Base-by-base conservation (phyloP, 2,329 filamentous ascomycete genomes). In the Diplodia scrobiculata region DNA sequence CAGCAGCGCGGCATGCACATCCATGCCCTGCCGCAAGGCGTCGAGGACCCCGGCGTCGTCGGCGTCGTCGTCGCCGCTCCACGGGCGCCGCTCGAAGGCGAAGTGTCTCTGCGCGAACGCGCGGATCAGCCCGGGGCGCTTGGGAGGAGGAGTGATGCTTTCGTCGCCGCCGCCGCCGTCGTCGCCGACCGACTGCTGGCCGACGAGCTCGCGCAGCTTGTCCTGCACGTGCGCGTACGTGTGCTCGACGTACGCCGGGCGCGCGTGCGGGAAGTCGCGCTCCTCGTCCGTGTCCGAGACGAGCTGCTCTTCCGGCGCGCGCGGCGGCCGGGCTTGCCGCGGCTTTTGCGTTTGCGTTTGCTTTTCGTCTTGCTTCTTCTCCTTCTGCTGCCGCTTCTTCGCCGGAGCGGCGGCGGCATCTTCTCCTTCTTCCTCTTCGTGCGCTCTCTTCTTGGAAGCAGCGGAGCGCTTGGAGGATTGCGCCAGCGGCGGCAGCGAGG, bases 61-160 rank as follows among this genome's bases (percentile, higher is more conserved):
- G 21, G 1, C 21, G 21, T 21, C 21, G 21, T 21, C 21, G 21
- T 21, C 21, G 21, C 21, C 21, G 10, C 25, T 60, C 27, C 17
- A 1, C 34, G 4, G 32, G 25, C 19, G 3, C 9, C 19, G 3
- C 9, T n/a, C 17, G 63, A 65, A 65, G 1, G n/a, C 19, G 25
- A 65, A 65, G 19, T 47, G 32, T 2, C 38, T 17, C 2, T n/a
- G 7, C 4, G 48, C 65, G 27, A 67, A 67, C 6, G n/a, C 17
- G 21, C 17, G 14, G 34, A 63, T 34, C 52, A 63, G 17, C 32
- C 60, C 60, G 6, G n/a, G 29, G 14, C 1, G 21, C 25, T 25
- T 25, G 25, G 25, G 25, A 0, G 25, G 2, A 2, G 21, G 1
- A 2, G 21, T 21, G 21, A 21, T 3, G 3, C 25, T 4, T 25